phyloP scores from a whole-genome alignment of 495 filamentous ascomycete genomes.

The Cercophora sp. region DNA sequence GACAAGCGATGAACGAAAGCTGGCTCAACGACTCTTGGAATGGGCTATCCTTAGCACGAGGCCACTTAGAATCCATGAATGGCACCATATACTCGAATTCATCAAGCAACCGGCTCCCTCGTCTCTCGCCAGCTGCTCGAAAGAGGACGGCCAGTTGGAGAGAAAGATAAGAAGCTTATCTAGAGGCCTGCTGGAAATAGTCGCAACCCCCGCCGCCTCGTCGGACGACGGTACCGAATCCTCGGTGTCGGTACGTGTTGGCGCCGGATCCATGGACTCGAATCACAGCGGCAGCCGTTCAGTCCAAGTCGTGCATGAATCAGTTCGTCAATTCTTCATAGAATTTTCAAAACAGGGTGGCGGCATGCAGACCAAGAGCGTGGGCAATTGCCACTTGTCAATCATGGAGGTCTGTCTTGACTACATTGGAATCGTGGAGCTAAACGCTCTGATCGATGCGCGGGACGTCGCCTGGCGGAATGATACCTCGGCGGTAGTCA shows the following conservation, averaged over 20 bases:
- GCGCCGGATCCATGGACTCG: background rate
- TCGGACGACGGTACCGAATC: too few relatives aligned
- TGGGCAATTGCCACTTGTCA: too few relatives aligned
- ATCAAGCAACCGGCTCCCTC: background rate
- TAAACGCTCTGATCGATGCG: constrained; percentile 11
- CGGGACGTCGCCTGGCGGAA: background rate
- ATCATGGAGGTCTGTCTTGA: constrained; percentile 15
- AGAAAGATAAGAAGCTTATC: background rate
- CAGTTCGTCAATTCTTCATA: too few relatives aligned
- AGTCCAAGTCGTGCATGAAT: too few relatives aligned
- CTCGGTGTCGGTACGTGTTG: too few relatives aligned
- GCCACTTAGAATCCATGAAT: constrained; percentile 17
- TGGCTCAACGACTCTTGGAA: constrained; percentile 12
- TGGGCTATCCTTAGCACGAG: constrained; percentile 11
- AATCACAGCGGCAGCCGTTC: too few relatives aligned
- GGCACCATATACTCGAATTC: constrained; percentile 21
- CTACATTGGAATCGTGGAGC: constrained; percentile 12
- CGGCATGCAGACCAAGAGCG: too few relatives aligned
- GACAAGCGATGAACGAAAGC: background rate
- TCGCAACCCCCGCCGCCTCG: too few relatives aligned
- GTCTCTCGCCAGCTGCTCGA: constrained; percentile 5
- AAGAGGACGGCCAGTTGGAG: constrained; percentile 2
- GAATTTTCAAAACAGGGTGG: too few relatives aligned
- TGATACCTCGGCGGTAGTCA: too few relatives aligned
- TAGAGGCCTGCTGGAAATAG: background rate